Conservation (phyloP, 1,284 basidiomycete species). For the Kalmanozyma brasiliensis region DNA sequence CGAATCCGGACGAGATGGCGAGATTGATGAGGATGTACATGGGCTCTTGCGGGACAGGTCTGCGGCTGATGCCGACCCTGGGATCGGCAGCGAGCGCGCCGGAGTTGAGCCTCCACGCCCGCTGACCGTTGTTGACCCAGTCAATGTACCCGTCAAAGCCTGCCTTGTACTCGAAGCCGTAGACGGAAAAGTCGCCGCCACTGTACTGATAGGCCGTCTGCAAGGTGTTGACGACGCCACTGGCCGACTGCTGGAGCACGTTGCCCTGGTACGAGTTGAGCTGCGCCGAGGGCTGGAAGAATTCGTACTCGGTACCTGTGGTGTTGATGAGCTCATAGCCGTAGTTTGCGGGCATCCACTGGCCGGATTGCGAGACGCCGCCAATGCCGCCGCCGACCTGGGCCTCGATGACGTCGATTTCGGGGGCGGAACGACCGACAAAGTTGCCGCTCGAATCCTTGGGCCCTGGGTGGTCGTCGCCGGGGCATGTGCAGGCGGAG, state of each 20-base stretch:
- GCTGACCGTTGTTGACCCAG: constrained; percentile 50
- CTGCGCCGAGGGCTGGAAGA: constrained; percentile 44
- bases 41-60: constrained; percentile 57
- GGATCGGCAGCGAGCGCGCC: constrained; percentile 78
- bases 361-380: constrained; percentile 81
- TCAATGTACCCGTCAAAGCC: constrained; percentile 77
- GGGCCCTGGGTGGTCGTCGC: constrained; percentile 85
- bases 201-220: constrained; percentile 55
- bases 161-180: constrained; percentile 70
- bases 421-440: constrained; percentile 76
- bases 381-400: constrained; percentile 67
- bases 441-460: constrained; percentile 75
- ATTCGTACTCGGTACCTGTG: constrained; percentile 55
- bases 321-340: constrained; percentile 60
- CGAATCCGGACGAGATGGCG: constrained; percentile 59
- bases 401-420: constrained; percentile 78
- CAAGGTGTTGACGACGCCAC: constrained; percentile 53
- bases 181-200: constrained; percentile 51
- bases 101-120: constrained; percentile 72
- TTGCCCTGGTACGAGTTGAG: constrained; percentile 60
- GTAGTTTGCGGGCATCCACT: constrained; percentile 76
- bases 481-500: constrained; percentile 76
- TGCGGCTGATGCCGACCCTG: constrained; percentile 27
- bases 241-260: constrained; percentile 63
- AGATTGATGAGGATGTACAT: constrained; percentile 65